A percentile compares a stretch with the other conserved stretches of the same genome.
Evolutionary conservation across 2,329 filamentous ascomycete species (phyloP).

Genomic region (Dissoconium aciculare): DNA sequence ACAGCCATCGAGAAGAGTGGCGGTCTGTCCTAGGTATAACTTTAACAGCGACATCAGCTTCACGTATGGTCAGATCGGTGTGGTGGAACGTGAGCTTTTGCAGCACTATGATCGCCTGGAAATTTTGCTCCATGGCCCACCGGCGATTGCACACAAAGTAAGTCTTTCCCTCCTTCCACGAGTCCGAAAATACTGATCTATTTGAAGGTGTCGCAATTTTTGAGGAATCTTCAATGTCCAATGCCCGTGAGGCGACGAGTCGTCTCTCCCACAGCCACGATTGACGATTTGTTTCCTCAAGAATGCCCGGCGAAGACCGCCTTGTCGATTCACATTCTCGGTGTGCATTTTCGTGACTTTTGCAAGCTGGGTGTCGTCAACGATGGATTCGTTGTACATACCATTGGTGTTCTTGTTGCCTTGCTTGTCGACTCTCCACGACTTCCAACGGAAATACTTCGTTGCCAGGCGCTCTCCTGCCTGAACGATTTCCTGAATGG

Average conservation of each 20-base stretch:
- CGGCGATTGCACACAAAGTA: slow-evolving; percentile 36
- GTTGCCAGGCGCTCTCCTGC: slow-evolving; percentile 9
- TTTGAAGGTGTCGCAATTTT: slow-evolving; percentile 39
- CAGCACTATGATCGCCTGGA: slow-evolving; percentile 75
- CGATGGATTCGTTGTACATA: slow-evolving; percentile 16
- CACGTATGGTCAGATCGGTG: slow-evolving; percentile 21
- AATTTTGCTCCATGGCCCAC: slow-evolving; percentile 52
- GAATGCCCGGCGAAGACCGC: slow-evolving; percentile 51
- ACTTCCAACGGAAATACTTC: slow-evolving; percentile 4
- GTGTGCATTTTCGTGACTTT: slow-evolving; percentile 39
- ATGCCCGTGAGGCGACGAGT: slow-evolving; percentile 35
- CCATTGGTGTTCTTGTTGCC: slow-evolving; percentile 14
- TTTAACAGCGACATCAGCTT: slow-evolving; percentile 14
- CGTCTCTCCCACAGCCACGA: slow-evolving; percentile 37
- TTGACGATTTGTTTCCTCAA: slow-evolving; percentile 50
- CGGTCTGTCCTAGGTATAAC: slow-evolving; percentile 16
- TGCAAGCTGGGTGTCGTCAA: slow-evolving; percentile 18
- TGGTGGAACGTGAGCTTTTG: slow-evolving; percentile 64
- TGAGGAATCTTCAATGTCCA: slow-evolving; percentile 38
- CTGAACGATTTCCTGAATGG: slow-evolving; percentile 17
- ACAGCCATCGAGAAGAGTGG: slow-evolving; percentile 12
- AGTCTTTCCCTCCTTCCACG: too few relatives aligned
- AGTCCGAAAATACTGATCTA: too few relatives aligned
- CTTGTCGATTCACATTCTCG: slow-evolving; percentile 55
- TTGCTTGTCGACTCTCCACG: slow-evolving; percentile 13